Conservation (phyloP, 176 grass and related monocot genomes). For the Thalia dealbata region DNA sequence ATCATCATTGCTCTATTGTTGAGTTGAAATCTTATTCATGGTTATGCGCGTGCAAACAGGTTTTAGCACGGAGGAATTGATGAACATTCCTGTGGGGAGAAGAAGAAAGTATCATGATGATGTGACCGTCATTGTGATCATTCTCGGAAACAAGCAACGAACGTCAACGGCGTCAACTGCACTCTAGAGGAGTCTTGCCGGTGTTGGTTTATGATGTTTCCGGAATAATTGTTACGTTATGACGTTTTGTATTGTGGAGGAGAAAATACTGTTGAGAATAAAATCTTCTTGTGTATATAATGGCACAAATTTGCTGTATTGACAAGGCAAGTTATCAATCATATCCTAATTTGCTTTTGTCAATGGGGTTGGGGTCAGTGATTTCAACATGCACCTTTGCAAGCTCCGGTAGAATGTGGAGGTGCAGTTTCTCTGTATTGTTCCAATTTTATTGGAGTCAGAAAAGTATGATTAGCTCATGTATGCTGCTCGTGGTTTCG, state of each 20-base stretch:
- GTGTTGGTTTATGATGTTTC: not conserved
- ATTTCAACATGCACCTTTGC: no score
- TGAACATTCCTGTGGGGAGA: constrained; percentile 71
- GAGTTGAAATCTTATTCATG: no score
- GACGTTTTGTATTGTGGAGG: not conserved
- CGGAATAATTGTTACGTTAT: not conserved
- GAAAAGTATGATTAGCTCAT: no score
- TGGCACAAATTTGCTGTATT: not conserved
- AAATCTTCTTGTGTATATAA: not conserved
- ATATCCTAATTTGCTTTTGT: not conserved
- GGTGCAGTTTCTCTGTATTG: no score
- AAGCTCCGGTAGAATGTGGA: no score
- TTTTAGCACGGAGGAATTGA: constrained; percentile 67
- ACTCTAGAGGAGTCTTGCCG: constrained; percentile 22
- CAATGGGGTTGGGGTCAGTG: no score
- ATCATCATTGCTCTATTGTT: no score
- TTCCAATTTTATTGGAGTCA: no score
- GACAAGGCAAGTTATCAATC: not conserved
- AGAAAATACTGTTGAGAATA: not conserved
- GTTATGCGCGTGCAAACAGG: constrained; percentile 35
- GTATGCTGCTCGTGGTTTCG: no score
- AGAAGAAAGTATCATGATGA: constrained; percentile 97
- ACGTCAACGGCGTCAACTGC: constrained; percentile 68
- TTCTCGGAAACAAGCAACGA: constrained; percentile 63
- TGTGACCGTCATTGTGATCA: constrained; percentile 81